These are phyloP conservation scores for Elsinoe perseae DNA, from an alignment of 2,329 filamentous ascomycete species.

Conservation along the genomic window DNA sequence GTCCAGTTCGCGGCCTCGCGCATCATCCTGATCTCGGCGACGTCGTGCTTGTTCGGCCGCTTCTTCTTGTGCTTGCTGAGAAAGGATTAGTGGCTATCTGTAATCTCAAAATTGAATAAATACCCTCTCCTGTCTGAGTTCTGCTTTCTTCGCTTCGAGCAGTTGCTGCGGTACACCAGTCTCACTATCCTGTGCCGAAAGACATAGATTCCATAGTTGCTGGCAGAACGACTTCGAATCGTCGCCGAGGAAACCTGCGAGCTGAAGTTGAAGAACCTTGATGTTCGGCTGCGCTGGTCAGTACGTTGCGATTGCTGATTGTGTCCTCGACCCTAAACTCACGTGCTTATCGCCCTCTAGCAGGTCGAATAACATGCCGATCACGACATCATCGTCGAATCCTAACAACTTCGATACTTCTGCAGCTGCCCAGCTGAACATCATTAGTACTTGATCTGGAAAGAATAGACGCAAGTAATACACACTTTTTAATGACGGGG, in stretches of 20 bases:
- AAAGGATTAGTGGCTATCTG: not conserved
- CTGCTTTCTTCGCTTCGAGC: constrained; percentile 89
- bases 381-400: constrained; percentile 93
- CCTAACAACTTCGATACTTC: constrained; percentile 81
- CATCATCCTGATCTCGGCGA: constrained; percentile 62
- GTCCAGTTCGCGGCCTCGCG: constrained; percentile 63
- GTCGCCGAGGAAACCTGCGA: constrained; percentile 91
- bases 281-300: constrained; percentile 67
- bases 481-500: constrained; percentile 94
- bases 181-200: constrained; percentile 81
- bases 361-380: constrained; percentile 67
- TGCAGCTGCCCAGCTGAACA: constrained; percentile 76
- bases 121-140: constrained; percentile 93
- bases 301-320: too few species aligned
- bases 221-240: constrained; percentile 85
- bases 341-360: constrained; percentile 70
- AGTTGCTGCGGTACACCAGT: constrained; percentile 92
- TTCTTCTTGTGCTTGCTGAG: constrained; percentile 60
- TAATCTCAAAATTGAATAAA: not conserved
- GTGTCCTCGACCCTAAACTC: constrained; percentile 33
- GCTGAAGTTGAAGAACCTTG: constrained; percentile 87
- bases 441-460: not conserved
- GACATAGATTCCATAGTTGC: constrained; percentile 81
- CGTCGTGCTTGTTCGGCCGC: constrained; percentile 67
- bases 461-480: constrained; percentile 19